Conservation (phyloP, 352 stramenopile species). For the Phytophthora citrophthora region DNA sequence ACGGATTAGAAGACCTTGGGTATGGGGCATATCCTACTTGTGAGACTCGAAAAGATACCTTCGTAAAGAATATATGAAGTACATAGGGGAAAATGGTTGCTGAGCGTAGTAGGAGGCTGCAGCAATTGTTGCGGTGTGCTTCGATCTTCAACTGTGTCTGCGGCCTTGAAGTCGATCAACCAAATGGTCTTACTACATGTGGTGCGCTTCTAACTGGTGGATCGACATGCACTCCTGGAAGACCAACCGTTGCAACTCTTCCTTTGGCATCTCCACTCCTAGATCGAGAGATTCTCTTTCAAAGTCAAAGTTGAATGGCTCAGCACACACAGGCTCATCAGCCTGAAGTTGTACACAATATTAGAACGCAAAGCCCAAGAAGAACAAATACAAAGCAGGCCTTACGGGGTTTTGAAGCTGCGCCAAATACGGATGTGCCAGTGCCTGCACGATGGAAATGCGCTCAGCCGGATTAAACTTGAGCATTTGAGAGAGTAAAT, state of each 20-base stretch:
- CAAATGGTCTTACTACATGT: constrained; percentile 54
- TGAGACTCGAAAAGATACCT: too few species aligned
- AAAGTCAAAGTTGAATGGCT: constrained; percentile 89
- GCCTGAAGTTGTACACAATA: constrained; percentile 39
- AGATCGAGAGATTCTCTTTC: constrained; percentile 83
- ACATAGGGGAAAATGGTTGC: constrained; percentile 10
- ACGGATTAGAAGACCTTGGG: not conserved
- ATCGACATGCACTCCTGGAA: constrained; percentile 82
- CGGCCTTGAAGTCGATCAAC: constrained; percentile 2
- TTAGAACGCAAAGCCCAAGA: constrained; percentile 1
- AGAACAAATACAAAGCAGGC: not conserved
- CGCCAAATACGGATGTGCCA: constrained; percentile 90
- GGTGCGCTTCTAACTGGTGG: constrained; percentile 70
- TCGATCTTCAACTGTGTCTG: not conserved
- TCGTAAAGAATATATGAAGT: constrained; percentile 33
- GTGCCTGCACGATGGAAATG: constrained; percentile 92
- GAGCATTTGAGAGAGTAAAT: constrained; percentile 92
- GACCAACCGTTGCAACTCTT: constrained; percentile 82
- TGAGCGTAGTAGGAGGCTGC: not conserved
- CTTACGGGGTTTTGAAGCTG: constrained; percentile 92
- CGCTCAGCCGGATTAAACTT: constrained; percentile 94
- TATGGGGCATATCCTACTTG: too few species aligned
- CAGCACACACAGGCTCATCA: constrained; percentile 86
- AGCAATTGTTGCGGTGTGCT: not conserved
- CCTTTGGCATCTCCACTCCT: constrained; percentile 86